Evolutionary conservation across 2,329 filamentous ascomycete genomes (phyloP), one percentile per base, ranked within the genome.

Genomic region (Pyricularia pennisetigena): DNA sequence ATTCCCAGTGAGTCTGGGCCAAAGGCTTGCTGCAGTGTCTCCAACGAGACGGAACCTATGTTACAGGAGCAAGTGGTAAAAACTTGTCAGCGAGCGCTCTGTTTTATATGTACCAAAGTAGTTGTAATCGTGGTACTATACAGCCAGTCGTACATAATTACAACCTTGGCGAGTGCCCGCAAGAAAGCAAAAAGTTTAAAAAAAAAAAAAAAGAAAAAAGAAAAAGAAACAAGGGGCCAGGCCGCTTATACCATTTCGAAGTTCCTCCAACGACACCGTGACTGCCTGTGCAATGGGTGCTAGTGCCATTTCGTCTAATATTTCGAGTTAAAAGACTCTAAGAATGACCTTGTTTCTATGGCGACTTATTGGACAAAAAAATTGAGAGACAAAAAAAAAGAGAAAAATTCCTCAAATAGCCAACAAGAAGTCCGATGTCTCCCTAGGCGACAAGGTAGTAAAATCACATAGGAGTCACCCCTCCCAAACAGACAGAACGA

Each of bases 1-100:
- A 99, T 97, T 0, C 95, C 95, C 14, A 98, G 82, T 2, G 93
- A 97, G 29, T 91, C 88, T 1, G 94, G 93, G 0, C 95, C 95
- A 76, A 99, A 98, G 0, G 95, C 95, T 72, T 90, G 79, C 73
- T 91, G 86, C 12, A 95, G 83, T 0, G 86, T 85, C 68, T 86
- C 84, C 67, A 92, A 90, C 0, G 90, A 83, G 64, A 94, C 83
- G 69, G 84, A 85, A 24, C 87, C 90, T 92, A 54, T 65, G 5
- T 35, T 14, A 32, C 72, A 41, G 70, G 67, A 32, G 68, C 65
- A 32, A 68, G 67, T 69, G 16, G 32, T 4, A 14, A 62, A 28
- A 66, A 14, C 10, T 9, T 9, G 23, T 57, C 24, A 61, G 20
- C 14, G 14, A 23, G 23, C 12, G 26, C 20, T 20, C 5, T 49